Evolutionary conservation across 352 stramenopile species (phyloP), one percentile per base, ranked within the genome.

Genomic region (Globisporangium camurandrum): DNA sequence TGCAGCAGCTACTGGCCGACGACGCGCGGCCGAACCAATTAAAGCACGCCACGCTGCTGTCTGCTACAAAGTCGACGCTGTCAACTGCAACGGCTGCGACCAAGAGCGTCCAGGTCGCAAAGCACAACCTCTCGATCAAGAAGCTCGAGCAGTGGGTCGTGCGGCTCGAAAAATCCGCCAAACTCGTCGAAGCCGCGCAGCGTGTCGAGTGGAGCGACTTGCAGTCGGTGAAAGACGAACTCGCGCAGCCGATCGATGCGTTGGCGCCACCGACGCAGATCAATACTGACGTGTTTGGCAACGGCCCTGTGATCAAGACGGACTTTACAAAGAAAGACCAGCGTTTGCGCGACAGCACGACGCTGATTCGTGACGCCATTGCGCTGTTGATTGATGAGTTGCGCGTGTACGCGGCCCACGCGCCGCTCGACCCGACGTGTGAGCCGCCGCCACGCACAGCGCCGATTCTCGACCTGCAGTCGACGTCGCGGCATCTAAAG

Each of bases 321-420:
- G 72, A 84, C 26, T 88, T 93, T 24, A 89, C 79, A 2, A 83
- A 71, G 42, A 75, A 71, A 23, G 77, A 93, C 36, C 69, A 86
- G 51, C 81, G 80, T 22, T 41, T 91, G 17, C 75, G 79, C n/a
- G 53, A 75, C 9, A 75, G 69, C 28, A 80, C 71, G 11, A 54
- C 51, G 0, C 58, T 85, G 14, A 84, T 90, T 16, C 56, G 84
- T 41, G 59, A 75, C 22, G 66, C 79, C 0, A 63, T 90, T 7
- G 51, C 69, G 9, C 43, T 90, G 26, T 76, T 90, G 61, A 69
- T 79, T 11, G 67, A 87, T 36, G 79, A 90, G 24, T 61, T 90
- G 3, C 80, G 81, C 43, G 68, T 90, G 36, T 88, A 87, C 26
- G 70, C 67, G 12, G 64, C 63, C 2, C 62, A 75, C 27, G 54